These are phyloP conservation scores for Taiozyma sp. DNA, from an alignment of 1,139 yeast species.

Conservation along the genomic window DNA sequence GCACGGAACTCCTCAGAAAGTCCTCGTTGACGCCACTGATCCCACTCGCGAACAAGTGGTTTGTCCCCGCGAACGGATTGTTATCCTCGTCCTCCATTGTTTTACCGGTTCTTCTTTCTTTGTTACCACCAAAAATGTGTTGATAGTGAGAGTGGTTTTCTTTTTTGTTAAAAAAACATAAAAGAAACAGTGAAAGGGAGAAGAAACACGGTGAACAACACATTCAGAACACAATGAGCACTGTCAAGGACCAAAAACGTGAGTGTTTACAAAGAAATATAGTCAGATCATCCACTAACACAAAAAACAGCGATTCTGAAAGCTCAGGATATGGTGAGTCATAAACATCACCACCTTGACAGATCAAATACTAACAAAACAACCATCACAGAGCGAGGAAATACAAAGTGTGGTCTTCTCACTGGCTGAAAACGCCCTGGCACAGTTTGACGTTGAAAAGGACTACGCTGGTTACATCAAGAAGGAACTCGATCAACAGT, in stretches of 20 bases:
- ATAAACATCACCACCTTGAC: background rate
- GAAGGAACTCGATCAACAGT: slow-evolving; percentile 60
- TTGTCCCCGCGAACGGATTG: slow-evolving; percentile 37
- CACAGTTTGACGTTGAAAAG: slow-evolving; percentile 46
- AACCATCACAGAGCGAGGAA: slow-evolving; percentile 32
- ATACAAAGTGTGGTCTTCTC: slow-evolving; percentile 55
- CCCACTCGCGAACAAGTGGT: slow-evolving; percentile 29
- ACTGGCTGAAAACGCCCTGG: slow-evolving; percentile 48
- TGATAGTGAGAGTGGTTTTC: too few species aligned
- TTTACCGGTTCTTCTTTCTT: too few species aligned
- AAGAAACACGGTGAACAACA: background rate
- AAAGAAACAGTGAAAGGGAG: background rate
- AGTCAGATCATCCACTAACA: slow-evolving; percentile 1
- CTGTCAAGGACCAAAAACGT: background rate
- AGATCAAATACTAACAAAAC: background rate
- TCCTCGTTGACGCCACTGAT: slow-evolving; percentile 13
- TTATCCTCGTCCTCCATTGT: slow-evolving; percentile 35
- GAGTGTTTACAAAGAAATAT: background rate
- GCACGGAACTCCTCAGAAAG: background rate
- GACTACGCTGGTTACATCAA: slow-evolving; percentile 81
- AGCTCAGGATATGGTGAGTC: slow-evolving; percentile 38
- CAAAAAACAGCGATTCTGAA: slow-evolving; percentile 31
- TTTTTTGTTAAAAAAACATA: too few species aligned
- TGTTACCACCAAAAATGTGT: too few species aligned
- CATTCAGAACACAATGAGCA: background rate